Conservation (phyloP, 805 yeast genomes). For the Vanderwaltozyma yarrowii region DNA sequence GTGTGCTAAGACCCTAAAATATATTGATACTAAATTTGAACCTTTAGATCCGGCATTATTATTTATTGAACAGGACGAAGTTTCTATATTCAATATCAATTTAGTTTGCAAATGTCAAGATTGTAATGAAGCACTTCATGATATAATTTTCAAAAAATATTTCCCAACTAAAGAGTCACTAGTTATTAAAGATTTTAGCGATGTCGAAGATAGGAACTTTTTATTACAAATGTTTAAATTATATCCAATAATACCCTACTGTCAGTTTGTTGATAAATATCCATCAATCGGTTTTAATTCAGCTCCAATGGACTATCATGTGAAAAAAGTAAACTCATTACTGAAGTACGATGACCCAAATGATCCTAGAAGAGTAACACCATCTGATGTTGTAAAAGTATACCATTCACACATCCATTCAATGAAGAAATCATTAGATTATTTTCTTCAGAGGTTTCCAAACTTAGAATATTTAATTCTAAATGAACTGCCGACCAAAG, state of each 20-base stretch:
- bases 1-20: conserved; percentile 20
- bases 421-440: conserved; percentile 25
- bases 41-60: conserved; percentile 15
- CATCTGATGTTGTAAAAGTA: conserved; percentile 22
- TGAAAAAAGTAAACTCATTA: conserved; percentile 18
- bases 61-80: conserved; percentile 14
- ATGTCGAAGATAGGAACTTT: conserved; percentile 22
- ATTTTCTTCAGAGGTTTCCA: conserved; percentile 22
- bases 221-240: conserved; percentile 23
- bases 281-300: conserved; percentile 31
- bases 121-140: conserved; percentile 18
- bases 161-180: conserved; percentile 21
- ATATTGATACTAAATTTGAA: conserved; percentile 27
- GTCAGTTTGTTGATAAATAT: conserved; percentile 27
- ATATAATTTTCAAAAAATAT: conserved; percentile 24
- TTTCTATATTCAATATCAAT: conserved; percentile 13
- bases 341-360: conserved; percentile 10
- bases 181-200: conserved; percentile 11
- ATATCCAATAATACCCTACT: conserved; percentile 29
- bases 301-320: conserved; percentile 20
- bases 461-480: conserved; percentile 25
- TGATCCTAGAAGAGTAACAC: conserved; percentile 7
- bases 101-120: conserved; percentile 19
- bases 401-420: conserved; percentile 30
- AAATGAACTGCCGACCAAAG: conserved; percentile 28